Percentiles rank a stretch among this genome's conserved stretches.
Evolutionary conservation across 2,329 filamentous ascomycete genomes (phyloP).

Genomic region (Tolypocladium tundrense): DNA sequence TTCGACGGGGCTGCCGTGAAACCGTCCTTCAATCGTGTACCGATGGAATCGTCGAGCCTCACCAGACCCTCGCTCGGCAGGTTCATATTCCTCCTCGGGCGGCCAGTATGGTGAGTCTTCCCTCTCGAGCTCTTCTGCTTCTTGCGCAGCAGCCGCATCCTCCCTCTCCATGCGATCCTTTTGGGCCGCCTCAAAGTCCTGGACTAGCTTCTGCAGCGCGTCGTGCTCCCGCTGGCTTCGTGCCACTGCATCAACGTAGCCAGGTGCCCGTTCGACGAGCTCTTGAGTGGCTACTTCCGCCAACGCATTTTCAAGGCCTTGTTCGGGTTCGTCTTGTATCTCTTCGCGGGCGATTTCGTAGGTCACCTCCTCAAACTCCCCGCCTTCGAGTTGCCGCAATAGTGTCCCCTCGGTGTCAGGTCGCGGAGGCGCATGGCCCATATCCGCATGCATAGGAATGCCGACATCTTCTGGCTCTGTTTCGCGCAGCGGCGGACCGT

Average conservation of each 20-base stretch:
- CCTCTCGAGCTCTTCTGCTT: conserved; percentile 14
- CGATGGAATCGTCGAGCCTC: conserved; percentile 54
- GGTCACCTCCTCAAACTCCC: conserved; percentile 52
- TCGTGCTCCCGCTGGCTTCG: conserved; percentile 45
- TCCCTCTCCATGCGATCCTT: conserved; percentile 23
- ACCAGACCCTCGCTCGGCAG: conserved; percentile 20
- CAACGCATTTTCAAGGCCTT: conserved; percentile 2
- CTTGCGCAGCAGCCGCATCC: conserved; percentile 9
- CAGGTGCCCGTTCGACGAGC: conserved; percentile 15
- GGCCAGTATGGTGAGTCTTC: conserved; percentile 15
- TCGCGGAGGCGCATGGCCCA: conserved; percentile 13
- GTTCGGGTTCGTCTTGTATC: conserved; percentile 3
- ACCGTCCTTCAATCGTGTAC: conserved; percentile 64
- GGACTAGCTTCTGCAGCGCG: conserved; percentile 43
- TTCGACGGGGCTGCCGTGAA: conserved; percentile 62
- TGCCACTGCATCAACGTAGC: conserved; percentile 37
- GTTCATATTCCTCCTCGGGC: conserved; percentile 18
- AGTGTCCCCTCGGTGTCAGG: conserved; percentile 30
- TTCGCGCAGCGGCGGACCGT: conserved; percentile 61
- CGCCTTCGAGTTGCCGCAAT: conserved; percentile 44
- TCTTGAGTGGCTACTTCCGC: conserved; percentile 13
- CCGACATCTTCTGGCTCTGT: conserved; percentile 50
- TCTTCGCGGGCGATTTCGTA: conserved; percentile 22
- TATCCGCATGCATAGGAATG: conserved; percentile 29
- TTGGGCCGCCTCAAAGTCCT: conserved; percentile 41